These are phyloP conservation scores for Garcia nutans DNA, from an alignment of 345 rosid genomes.

Conservation along the genomic window DNA sequence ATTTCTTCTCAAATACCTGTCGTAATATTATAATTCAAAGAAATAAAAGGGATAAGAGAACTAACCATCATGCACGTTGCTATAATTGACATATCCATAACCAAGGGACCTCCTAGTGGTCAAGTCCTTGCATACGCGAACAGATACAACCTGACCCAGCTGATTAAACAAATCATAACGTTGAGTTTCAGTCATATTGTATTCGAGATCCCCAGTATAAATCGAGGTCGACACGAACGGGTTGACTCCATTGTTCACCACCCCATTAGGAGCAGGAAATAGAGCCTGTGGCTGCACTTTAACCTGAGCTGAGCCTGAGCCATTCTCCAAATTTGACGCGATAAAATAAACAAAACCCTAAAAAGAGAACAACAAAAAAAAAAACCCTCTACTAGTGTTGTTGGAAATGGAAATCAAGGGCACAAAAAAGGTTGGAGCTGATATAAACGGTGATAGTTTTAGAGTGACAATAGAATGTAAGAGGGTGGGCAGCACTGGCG, in stretches of 20 bases:
- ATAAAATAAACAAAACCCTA: background rate
- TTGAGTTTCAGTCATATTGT: constrained; percentile 1
- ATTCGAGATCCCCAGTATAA: constrained; percentile 19
- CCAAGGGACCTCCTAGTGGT: constrained; percentile 17
- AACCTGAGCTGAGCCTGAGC: constrained; percentile 21
- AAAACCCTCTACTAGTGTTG: background rate
- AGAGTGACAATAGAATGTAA: background rate
- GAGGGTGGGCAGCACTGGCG: background rate
- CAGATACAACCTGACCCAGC: constrained; percentile 17
- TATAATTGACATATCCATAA: constrained; percentile 20
- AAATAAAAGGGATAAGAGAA: background rate
- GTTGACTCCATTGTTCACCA: background rate
- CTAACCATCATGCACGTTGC: constrained; percentile 14
- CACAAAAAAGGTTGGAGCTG: background rate
- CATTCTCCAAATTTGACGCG: background rate
- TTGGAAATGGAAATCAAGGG: background rate
- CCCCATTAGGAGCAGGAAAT: background rate
- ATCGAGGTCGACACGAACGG: constrained; percentile 8
- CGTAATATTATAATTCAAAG: background rate
- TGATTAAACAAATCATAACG: constrained; percentile 10
- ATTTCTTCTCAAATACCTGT: too few relatives aligned
- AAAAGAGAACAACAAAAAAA: background rate
- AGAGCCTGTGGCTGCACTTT: constrained; percentile 1
- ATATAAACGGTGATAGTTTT: background rate
- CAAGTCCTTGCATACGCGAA: constrained; percentile 22